Percentiles rank a stretch among this genome's conserved stretches.
These are phyloP conservation scores for Leccinum rimulosum DNA, from an alignment of 768 basidiomycete species.

Conservation along the genomic window DNA sequence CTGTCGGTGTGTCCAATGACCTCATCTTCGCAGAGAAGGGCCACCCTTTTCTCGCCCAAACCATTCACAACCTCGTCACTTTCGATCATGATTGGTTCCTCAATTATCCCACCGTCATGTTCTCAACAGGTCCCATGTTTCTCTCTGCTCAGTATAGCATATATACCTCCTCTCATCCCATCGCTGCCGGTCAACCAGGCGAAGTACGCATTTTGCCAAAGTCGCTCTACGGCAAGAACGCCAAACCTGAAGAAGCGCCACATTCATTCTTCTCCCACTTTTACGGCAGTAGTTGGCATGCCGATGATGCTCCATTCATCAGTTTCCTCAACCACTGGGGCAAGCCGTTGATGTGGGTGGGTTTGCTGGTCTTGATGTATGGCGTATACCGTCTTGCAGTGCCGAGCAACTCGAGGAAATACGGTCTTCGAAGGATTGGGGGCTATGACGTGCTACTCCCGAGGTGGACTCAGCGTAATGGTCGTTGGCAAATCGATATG, in stretches of 20 bases:
- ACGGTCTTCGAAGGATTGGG: slow-evolving; percentile 56
- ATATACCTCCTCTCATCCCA: slow-evolving; percentile 68
- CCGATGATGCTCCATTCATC: slow-evolving; percentile 97
- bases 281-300: slow-evolving; percentile 98
- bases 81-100: slow-evolving; percentile 94
- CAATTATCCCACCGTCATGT: slow-evolving; percentile 99
- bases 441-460: slow-evolving; percentile 81
- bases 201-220: slow-evolving; percentile 93
- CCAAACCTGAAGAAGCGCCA: slow-evolving; percentile 74
- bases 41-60: slow-evolving; percentile 89
- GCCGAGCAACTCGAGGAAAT: slow-evolving; percentile 59
- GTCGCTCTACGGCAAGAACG: slow-evolving; percentile 97
- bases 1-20: slow-evolving; percentile 97
- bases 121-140: slow-evolving; percentile 99
- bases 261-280: slow-evolving; percentile 96
- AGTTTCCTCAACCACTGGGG: slow-evolving; percentile 89
- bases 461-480: slow-evolving; percentile 65
- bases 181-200: slow-evolving; percentile 49
- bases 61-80: slow-evolving; percentile 85
- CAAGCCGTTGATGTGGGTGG: slow-evolving; percentile 83
- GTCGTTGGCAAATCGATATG: slow-evolving; percentile 73
- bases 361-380: slow-evolving; percentile 65
- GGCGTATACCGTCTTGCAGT: slow-evolving; percentile 59
- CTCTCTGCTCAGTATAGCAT: slow-evolving; percentile 91
- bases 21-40: slow-evolving; percentile 86